Base-by-base conservation (phyloP, 306 rosid genomes). In the Fagus sylvatica region DNA sequence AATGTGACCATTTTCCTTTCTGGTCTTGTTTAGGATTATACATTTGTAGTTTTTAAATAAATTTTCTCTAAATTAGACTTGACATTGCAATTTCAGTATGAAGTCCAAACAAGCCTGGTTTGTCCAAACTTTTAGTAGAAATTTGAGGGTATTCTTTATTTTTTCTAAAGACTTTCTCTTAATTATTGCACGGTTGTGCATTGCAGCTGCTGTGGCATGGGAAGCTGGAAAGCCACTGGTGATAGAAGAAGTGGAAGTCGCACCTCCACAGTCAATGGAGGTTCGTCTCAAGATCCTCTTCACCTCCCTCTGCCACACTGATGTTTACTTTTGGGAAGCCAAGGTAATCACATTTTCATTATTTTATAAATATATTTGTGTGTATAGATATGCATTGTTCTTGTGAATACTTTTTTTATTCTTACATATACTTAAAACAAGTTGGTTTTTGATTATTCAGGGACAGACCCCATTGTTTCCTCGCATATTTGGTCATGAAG, bases 401-500 rank as follows among this genome's bases (percentile, higher is more conserved):
- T 46, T 46, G 13, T 46, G 13, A 46, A 46, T 11, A 46, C 51
- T 10, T 46, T 8, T 2, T 46, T 46, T 46, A 46, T 9, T 46
- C 13, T 13, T 43, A 43, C 12, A 43, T 43, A 9, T 43, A 43
- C 51, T 43, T 43, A 43, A 2, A 43, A 0, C 51, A 11, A 46
- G 51, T 46, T 46, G 13, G 51, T 46, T 46, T 46, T 46, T 46
- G 51, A 46, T 8, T 46, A 10, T 84, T 55, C 89, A 93, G 97
- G 97, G 97, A 59, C 92, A 91, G 70, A 78, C 90, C 22, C 97
- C 96, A 11, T 13, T 93, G 66, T 93, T 93, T 72, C 97, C 98
- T 84, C 96, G 97, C 73, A 91, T 93, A 68, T 90, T 90, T 60
- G 98, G 98, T 75, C 98, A 91, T 79, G 98, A 93, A 77, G 97